Conservation (phyloP, 192 early-diverging fungal genomes). For the Coemansia sp. region DNA sequence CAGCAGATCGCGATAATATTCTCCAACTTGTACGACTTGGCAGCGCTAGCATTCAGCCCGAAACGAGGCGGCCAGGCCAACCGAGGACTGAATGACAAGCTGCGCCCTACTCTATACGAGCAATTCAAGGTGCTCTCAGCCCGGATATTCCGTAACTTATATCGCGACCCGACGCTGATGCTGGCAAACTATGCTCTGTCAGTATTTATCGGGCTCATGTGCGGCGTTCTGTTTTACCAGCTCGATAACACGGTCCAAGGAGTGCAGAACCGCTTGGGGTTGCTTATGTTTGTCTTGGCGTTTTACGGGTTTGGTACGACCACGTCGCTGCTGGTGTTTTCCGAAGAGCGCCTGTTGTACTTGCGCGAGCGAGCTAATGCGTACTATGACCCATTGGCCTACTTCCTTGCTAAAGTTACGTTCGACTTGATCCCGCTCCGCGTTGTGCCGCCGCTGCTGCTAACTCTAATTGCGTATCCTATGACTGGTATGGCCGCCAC, state of each 20-base stretch:
- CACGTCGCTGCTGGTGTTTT: conserved; percentile 56
- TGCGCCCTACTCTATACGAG: conserved; percentile 47
- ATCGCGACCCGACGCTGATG: conserved; percentile 48
- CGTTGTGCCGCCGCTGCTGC: conserved; percentile 78
- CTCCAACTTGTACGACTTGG: conserved; percentile 38
- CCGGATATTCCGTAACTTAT: conserved; percentile 49
- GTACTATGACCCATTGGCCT: conserved; percentile 64
- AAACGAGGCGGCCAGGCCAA: background rate
- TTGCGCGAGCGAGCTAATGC: conserved; percentile 65
- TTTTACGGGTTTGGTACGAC: conserved; percentile 61
- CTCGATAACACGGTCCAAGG: conserved; percentile 46
- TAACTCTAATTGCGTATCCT: conserved; percentile 82
- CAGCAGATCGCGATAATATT: conserved; percentile 45
- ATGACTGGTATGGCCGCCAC: conserved; percentile 81
- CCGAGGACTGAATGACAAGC: conserved; percentile 12
- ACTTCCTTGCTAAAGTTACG: conserved; percentile 66
- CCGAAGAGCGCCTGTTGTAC: conserved; percentile 54
- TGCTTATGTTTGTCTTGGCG: conserved; percentile 55
- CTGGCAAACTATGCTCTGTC: conserved; percentile 43
- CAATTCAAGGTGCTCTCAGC: conserved; percentile 55
- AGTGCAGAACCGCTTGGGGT: conserved; percentile 54
- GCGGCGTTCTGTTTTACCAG: conserved; percentile 60
- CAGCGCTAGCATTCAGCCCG: conserved; percentile 5
- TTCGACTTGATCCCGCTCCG: conserved; percentile 70
- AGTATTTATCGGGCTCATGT: conserved; percentile 50